Conservation (phyloP, 495 filamentous ascomycete genomes). For the Penicillium canariense region DNA sequence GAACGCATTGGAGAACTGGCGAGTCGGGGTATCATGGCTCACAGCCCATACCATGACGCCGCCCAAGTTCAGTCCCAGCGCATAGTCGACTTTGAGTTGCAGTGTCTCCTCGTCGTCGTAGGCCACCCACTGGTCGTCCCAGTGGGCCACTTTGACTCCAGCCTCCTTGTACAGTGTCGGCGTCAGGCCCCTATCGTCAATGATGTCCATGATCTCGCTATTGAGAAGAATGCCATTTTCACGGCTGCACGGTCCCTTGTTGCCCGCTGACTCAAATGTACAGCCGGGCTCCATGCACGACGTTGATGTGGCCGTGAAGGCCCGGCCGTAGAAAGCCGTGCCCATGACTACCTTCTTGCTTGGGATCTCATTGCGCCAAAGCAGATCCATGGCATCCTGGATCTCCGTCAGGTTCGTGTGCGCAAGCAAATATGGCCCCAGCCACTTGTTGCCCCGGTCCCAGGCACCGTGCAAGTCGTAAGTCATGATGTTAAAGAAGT, state of each 20-base stretch:
- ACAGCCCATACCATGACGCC: slow-evolving; percentile 10
- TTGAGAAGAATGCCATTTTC: slow-evolving; percentile 18
- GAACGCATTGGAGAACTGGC: no score
- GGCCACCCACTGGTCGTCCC: slow-evolving; percentile 6
- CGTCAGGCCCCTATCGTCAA: background rate
- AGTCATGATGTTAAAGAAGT: slow-evolving; percentile 56
- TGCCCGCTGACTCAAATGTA: slow-evolving; percentile 17
- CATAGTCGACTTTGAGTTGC: background rate
- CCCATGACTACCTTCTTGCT: slow-evolving; percentile 39
- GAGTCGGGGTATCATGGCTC: background rate
- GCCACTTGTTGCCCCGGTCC: slow-evolving; percentile 17
- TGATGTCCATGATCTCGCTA: slow-evolving; percentile 23
- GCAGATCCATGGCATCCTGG: slow-evolving; percentile 25
- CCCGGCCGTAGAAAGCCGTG: slow-evolving; percentile 42
- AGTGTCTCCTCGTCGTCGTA: slow-evolving; percentile 2
- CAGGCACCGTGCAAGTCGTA: slow-evolving; percentile 43
- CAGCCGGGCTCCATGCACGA: slow-evolving; percentile 29
- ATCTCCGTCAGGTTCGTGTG: slow-evolving; percentile 48
- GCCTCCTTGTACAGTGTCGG: slow-evolving; percentile 4
- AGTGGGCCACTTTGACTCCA: background rate
- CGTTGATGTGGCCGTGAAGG: background rate
- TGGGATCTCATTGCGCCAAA: slow-evolving; percentile 41
- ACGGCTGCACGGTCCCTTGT: slow-evolving; percentile 35
- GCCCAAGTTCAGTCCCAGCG: background rate
- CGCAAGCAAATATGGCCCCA: slow-evolving; percentile 16